Conservation (phyloP, 2,329 filamentous ascomycete species). For the Curvularia eragrostidis region DNA sequence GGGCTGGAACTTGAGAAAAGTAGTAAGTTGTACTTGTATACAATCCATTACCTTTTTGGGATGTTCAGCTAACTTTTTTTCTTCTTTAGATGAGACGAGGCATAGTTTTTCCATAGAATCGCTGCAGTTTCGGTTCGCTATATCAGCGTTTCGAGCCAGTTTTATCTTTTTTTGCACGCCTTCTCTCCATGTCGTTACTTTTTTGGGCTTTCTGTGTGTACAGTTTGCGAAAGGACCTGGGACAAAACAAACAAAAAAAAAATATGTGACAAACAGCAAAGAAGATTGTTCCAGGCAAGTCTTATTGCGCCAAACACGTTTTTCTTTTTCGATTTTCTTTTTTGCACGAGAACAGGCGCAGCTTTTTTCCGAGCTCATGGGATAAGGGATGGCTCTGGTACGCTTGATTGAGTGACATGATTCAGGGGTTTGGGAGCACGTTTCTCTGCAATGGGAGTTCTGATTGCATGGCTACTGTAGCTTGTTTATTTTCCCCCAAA, state of each 20-base stretch:
- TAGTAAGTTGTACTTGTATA: constrained; percentile 6
- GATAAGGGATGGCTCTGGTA: constrained; percentile 6
- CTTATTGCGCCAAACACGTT: too few relatives aligned
- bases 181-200: constrained; percentile 23
- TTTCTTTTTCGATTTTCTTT: constrained; percentile 1
- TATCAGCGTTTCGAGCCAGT: background rate
- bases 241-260: background rate
- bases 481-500: constrained; percentile 5
- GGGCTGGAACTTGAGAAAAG: constrained; percentile 25
- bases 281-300: background rate
- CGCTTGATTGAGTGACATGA: constrained; percentile 19
- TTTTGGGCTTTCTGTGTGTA: background rate
- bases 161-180: background rate
- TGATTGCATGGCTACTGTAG: constrained; percentile 4
- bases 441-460: constrained; percentile 8
- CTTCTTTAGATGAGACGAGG: background rate
- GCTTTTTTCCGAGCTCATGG: constrained; percentile 1
- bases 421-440: constrained; percentile 8
- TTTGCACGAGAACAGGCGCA: constrained; percentile 4
- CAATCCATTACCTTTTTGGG: background rate
- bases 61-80: background rate
- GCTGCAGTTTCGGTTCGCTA: background rate
- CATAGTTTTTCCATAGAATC: background rate
- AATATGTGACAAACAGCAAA: background rate
- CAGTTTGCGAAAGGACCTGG: background rate